phyloP scores from a whole-genome alignment of 148 eudicot genomes.

The Rhododendron ferrugineum region DNA sequence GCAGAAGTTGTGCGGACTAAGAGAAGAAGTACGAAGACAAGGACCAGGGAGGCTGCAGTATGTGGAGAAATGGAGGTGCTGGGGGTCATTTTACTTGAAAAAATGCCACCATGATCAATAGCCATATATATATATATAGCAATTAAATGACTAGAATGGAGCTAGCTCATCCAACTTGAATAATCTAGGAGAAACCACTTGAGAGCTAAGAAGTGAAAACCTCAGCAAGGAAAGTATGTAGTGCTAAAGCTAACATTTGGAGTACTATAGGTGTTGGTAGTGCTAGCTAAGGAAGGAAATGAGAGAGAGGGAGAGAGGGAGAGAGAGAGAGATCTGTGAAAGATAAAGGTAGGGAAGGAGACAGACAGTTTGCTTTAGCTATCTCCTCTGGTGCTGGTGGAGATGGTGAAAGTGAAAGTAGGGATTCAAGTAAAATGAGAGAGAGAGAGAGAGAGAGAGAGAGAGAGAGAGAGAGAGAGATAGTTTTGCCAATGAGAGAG shows the following conservation, averaged over 20 bases:
- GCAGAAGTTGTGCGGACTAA: background rate
- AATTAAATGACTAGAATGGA: background rate
- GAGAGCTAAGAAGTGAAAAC: background rate
- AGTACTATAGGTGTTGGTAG: background rate
- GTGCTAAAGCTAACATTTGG: background rate
- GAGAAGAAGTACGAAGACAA: conserved; percentile 11
- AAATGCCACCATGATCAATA: conserved; percentile 14
- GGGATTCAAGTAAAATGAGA: no score
- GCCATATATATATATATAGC: background rate
- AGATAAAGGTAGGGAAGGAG: conserved; percentile 7
- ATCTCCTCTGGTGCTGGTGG: background rate
- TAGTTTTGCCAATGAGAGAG: background rate
- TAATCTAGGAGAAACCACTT: background rate
- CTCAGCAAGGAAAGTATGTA: background rate
- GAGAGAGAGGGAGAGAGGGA: background rate
- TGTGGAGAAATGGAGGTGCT: background rate
- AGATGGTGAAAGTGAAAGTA: background rate
- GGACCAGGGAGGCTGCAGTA: conserved; percentile 1
- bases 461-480: background rate
- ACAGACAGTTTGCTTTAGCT: conserved; percentile 9
- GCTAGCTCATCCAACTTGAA: background rate
- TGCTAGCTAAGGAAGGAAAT: background rate
- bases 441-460: background rate
- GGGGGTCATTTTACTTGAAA: conserved; percentile 8
- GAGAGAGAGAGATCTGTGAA: background rate